Base-by-base conservation (phyloP, 2,329 filamentous ascomycete species). In the Blastomyces silverae region DNA sequence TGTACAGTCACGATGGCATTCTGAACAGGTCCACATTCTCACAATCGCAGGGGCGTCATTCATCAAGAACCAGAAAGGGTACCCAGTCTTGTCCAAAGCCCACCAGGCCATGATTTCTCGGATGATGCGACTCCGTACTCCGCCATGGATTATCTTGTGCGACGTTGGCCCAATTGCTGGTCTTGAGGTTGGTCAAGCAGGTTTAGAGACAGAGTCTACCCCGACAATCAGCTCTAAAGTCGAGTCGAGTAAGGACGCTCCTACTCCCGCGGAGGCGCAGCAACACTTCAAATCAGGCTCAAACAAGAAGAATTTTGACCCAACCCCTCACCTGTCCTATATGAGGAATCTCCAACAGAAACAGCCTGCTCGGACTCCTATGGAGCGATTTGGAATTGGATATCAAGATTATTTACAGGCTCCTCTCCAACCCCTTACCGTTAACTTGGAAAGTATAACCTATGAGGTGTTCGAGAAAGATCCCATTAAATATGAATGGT, bases 401-500 rank as follows among this genome's bases (percentile, higher is more conserved):
- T 91, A 90, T 70, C 95, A 99, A 73, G 94, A 99, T 76, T 99
- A 94, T 82, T 82, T 99, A 13, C 94, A 99, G 76, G 92, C 92
- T 1, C 94, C 94, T 2, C 81, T 99, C 52, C 95, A 99, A 75
- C 94, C 94, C 0, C 82, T 99, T 17, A 93, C 93, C 0, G 94
- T 99, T 76, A 99, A 99, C 71, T 83, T 99, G 17, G 95, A 99
- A 75, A 96, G 92, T 58, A 90, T 96, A 53, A 99, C 94, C 0
- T 99, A 99, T 76, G 94, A 99, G 74, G 93, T 97, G 1, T 99
- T 99, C 72, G 94, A 99, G 76, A 95, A 95, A 70, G 95, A 99
- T 69, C 94, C 94, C 0, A 90, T 99, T 78, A 99, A 99, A 78
- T 99, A 99, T 75, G 87, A 92, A 68, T 95, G 93, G 83, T 99